phyloP scores from a whole-genome alignment of 2,329 filamentous ascomycete species.

The Alternaria arborescens region DNA sequence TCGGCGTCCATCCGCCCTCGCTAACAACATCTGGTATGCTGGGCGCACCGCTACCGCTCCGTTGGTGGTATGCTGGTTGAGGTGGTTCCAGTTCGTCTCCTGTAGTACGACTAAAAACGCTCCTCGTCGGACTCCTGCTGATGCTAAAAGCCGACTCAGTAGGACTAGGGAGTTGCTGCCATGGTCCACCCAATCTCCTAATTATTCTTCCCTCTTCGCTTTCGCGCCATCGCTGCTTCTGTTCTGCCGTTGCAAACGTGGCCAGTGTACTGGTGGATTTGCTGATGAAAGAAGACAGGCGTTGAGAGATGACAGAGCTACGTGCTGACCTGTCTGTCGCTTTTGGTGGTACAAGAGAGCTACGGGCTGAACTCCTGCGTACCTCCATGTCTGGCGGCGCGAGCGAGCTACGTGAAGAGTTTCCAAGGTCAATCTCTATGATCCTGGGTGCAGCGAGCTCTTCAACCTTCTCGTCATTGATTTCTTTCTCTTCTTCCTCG shows the following conservation, averaged over 20 bases:
- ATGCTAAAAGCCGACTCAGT: slow-evolving; percentile 12
- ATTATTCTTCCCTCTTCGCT: slow-evolving; percentile 34
- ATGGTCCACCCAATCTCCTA: slow-evolving; percentile 31
- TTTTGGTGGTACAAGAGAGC: slow-evolving; percentile 8
- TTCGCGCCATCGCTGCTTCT: slow-evolving; percentile 29
- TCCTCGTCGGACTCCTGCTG: slow-evolving; percentile 6
- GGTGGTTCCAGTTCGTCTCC: neutral
- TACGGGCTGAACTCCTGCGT: slow-evolving; percentile 5
- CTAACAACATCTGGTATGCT: slow-evolving; percentile 29
- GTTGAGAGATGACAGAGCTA: slow-evolving; percentile 15
- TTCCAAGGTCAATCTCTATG: slow-evolving; percentile 17
- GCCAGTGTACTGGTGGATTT: slow-evolving; percentile 8
- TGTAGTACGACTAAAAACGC: slow-evolving; percentile 11
- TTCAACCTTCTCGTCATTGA: slow-evolving; percentile 6
- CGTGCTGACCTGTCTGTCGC: slow-evolving; percentile 8
- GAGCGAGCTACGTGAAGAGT: neutral
- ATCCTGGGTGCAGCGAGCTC: slow-evolving; percentile 3
- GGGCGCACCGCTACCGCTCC: slow-evolving; percentile 23
- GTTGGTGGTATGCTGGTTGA: slow-evolving; percentile 9
- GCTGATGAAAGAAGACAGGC: slow-evolving; percentile 11
- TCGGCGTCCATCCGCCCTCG: slow-evolving; percentile 29
- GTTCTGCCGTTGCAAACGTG: slow-evolving; percentile 13
- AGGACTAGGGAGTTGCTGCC: slow-evolving; percentile 20
- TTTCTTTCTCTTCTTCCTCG: slow-evolving; percentile 6
- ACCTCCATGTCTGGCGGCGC: slow-evolving; percentile 1